Percentiles rank a stretch among this genome's conserved stretches.
phyloP scores from a whole-genome alignment of 2,329 filamentous ascomycete species.

The Trichophyton benhamiae region DNA sequence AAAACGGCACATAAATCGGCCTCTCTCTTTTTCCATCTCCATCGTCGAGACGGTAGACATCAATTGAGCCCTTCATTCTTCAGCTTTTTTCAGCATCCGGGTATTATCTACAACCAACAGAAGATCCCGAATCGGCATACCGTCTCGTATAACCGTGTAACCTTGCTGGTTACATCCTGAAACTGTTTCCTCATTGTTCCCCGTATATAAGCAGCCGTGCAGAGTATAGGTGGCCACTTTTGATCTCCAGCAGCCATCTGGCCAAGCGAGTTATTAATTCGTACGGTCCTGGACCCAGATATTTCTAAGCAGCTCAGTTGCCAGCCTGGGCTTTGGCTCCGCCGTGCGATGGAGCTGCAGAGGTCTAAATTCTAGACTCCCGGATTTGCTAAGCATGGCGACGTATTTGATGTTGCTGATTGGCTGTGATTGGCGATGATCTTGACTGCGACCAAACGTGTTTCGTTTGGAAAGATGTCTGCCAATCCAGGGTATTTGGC shows the following conservation, averaged over 20 bases:
- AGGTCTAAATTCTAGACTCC: not conserved
- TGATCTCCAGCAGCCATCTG: not conserved
- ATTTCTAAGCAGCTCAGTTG: not conserved
- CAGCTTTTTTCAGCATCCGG: not conserved
- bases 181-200: not conserved
- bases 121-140: not conserved
- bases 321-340: not conserved
- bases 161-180: not conserved
- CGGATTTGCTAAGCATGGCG: not conserved
- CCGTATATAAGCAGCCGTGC: conserved; percentile 1
- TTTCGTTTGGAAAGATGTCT: not conserved
- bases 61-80: not conserved
- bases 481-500: not conserved
- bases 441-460: not conserved
- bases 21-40: not conserved
- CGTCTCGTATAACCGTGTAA: not conserved
- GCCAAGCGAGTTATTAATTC: not conserved
- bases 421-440: not conserved
- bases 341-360: not conserved
- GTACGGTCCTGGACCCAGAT: not conserved
- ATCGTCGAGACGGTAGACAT: not conserved
- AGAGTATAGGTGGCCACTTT: not conserved
- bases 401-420: not conserved
- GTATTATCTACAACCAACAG: not conserved
- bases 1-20: not conserved